Evolutionary conservation across 306 rosid species (phyloP), one percentile per base, ranked within the genome.

Genomic region (Glycine latifolia): DNA sequence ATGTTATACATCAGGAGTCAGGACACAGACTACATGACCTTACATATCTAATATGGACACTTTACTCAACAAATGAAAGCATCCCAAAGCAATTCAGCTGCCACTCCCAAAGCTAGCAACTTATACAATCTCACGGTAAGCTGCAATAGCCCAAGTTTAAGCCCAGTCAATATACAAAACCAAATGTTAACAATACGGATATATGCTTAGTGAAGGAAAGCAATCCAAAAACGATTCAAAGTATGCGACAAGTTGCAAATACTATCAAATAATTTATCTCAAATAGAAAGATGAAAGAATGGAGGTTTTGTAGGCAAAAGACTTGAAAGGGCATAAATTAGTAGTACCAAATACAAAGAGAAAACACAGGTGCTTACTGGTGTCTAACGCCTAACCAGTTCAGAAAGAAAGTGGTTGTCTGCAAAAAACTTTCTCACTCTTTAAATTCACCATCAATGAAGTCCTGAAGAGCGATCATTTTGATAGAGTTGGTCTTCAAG

Each of bases 391-490:
- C 20, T 20, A 20, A 20, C 20, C 20, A 20, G 1, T 20, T 20
- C 20, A 20, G 20, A 20, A 20, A 20, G 20, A 0, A 20, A 20
- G 20, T 20, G 20, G 20, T 20, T 20, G 20, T 20, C 20, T 20
- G 20, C 20, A 20, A 20, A 20, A 20, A 20, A 20, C 20, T 20
- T 20, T 20, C 20, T 20, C 20, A 20, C 20, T 0, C 20, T 20
- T 20, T 20, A 20, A 5, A 20, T 72, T 88, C 91, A 7, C 76
- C 75, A 66, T 74, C 74, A 41, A 88, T 73, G 87, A 89, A 94
- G 85, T 96, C 98, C 86, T 93, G 99, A 80, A 96, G 94, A 63
- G 99, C 97, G n/a, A 92, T 90, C 99, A 93, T 96, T 82, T 88
- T 87, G 71, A 92, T 55, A 31, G 92, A 39, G 47, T 87, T 84